These are phyloP conservation scores for Podila clonocystis DNA, from an alignment of 192 early-diverging fungal genomes.

Conservation along the genomic window DNA sequence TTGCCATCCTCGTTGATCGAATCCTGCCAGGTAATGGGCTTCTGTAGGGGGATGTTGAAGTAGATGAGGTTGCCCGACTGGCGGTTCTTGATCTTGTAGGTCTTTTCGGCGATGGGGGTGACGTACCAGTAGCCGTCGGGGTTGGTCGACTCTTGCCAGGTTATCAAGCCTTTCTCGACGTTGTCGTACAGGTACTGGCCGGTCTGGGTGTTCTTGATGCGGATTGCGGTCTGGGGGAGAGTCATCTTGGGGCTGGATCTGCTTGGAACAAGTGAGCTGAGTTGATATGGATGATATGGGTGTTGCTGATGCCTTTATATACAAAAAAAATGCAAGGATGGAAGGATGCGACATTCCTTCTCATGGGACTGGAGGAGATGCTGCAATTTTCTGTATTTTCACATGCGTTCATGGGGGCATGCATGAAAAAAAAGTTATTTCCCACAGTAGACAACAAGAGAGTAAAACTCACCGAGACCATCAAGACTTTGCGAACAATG, in stretches of 20 bases:
- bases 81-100: constrained; percentile 21
- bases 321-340: too few relatives aligned
- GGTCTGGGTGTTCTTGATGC: constrained; percentile 18
- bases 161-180: not conserved
- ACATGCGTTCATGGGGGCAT: too few relatives aligned
- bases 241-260: not conserved
- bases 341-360: too few relatives aligned
- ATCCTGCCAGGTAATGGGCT: constrained; percentile 13
- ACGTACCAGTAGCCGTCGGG: constrained; percentile 11
- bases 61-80: constrained; percentile 3
- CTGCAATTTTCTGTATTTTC: too few relatives aligned
- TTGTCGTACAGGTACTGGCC: constrained; percentile 10
- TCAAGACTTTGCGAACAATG: too few relatives aligned
- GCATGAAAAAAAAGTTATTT: too few relatives aligned
- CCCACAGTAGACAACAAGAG: too few relatives aligned
- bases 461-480: too few relatives aligned
- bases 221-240: constrained; percentile 12
- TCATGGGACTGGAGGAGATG: too few relatives aligned
- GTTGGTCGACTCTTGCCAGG: constrained; percentile 19
- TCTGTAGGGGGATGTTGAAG: constrained; percentile 2
- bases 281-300: too few relatives aligned
- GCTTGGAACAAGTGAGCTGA: too few relatives aligned
- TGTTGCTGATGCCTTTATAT: too few relatives aligned
- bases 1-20: constrained; percentile 7
- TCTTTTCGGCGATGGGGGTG: constrained; percentile 8